These are phyloP conservation scores for Cucumis cinereus DNA, from an alignment of 306 rosid genomes.

Conservation along the genomic window DNA sequence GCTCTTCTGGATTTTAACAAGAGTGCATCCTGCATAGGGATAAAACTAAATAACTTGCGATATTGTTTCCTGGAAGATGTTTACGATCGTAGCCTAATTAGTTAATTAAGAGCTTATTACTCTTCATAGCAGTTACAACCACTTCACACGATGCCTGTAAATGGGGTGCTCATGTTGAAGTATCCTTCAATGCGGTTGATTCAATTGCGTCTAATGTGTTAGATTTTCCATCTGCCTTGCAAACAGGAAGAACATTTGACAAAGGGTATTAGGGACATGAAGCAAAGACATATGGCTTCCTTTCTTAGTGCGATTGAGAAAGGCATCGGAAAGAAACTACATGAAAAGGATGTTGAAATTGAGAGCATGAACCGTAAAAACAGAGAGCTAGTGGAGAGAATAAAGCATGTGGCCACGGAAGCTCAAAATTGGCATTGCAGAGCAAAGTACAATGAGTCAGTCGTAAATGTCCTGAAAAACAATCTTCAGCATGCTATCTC, in stretches of 20 bases:
- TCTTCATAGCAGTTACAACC: background rate
- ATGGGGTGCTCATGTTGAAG: background rate
- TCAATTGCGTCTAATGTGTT: background rate
- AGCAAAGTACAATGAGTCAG: conserved; percentile 78
- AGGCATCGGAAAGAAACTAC: conserved; percentile 51
- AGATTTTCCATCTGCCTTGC: background rate
- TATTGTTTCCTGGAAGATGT: background rate
- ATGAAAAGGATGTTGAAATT: conserved; percentile 63
- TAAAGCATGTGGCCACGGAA: conserved; percentile 67
- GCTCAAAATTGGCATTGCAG: conserved; percentile 78
- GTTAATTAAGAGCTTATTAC: background rate
- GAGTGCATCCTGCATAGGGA: background rate
- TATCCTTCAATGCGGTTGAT: background rate
- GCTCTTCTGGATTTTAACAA: background rate
- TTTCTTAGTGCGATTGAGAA: conserved; percentile 55
- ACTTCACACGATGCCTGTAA: background rate
- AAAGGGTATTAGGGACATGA: conserved; percentile 68
- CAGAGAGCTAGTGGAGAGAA: conserved; percentile 62
- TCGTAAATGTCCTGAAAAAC: conserved; percentile 61
- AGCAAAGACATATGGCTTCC: conserved; percentile 55
- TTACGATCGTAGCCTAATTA: background rate
- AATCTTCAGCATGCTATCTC: conserved; percentile 81
- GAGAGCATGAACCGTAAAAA: conserved; percentile 66
- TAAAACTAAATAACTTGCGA: background rate
- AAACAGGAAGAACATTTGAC: conserved; percentile 71